Base-by-base conservation (phyloP, 2,329 filamentous ascomycete species). In the Grosmannia penicillata region DNA sequence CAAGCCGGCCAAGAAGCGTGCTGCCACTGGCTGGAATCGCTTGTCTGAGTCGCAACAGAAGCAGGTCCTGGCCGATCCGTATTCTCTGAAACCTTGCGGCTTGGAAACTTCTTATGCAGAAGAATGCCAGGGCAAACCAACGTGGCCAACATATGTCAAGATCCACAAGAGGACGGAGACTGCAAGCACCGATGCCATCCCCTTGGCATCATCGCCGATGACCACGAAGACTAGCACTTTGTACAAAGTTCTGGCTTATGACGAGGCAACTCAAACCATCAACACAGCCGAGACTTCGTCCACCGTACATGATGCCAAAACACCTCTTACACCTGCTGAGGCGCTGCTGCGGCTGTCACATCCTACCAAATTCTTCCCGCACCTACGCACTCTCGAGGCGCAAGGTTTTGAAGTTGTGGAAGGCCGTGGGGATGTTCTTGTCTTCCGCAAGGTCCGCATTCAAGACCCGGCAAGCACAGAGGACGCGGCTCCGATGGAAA, bases 201-300 rank as follows among this genome's bases (percentile, higher is more conserved):
- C n/a, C n/a, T n/a, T n/a, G n/a, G n/a, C n/a, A n/a, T 13, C 32
- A 6, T 15, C 33, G 25, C 13, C 26, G 11, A 13, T 33, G 1
- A 17, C 39, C 6, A 22, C n/a, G n/a, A n/a, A n/a, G n/a, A n/a
- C n/a, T n/a, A n/a, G n/a, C n/a, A n/a, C n/a, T n/a, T n/a, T 68
- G 4, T 82, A 81, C 61, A 81, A 73, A 51, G 67, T 82, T 25
- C 61, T 84, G 6, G 77, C 73, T 2, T 82, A 77, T 48, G 74
- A 82, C 46, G 61, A 70, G 2, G 61, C 59, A 8, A 74, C 66
- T 47, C 65, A 77, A 46, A 59, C 59, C 11, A 62, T 83, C 47
- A 67, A 61, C 31, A 62, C 66, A 4, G 74, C 73, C 6, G 73
- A 78, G 45, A 78, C 74, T 1, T 70, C 66, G 1, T 77, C 75